Base-by-base conservation (phyloP, 345 rosid genomes). In the Eucalyptus cloeziana region DNA sequence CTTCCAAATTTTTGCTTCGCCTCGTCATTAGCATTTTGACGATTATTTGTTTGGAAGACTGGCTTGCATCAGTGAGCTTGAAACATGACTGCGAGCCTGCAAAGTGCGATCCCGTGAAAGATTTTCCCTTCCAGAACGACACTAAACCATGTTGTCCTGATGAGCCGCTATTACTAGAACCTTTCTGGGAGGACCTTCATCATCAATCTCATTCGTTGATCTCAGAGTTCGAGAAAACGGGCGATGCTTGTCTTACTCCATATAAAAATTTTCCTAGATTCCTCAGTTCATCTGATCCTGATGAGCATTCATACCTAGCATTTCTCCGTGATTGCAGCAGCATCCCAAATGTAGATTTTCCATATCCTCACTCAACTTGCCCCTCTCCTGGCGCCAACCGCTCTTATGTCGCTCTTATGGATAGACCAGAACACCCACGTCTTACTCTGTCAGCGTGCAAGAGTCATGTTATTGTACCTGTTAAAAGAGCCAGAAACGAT, bases 371-470 rank as follows among this genome's bases (percentile, higher is more conserved):
- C 71, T 64, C 33, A 6, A 64, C 71, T 64, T n/a, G 33, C 19
- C 71, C 33, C 37, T 30, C 37, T 13, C 33, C 9, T 30, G 71
- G 71, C 9, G 1, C 37, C 33, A 64, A 64, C 37, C 37, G 17
- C 37, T n/a, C 71, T 64, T 64, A 14, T 30, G 71, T 64, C 71
- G 3, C 37, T 64, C 71, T 30, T 64, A 30, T 64, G 15, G 37
- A 1, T 14, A 13, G 17, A 64, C 71, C 8, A 64, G 19, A 30
- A 64, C 0, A 13, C 71, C 71, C 7, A 27, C 0, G n/a, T 64
- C 71, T 13, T 62, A 30, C 15, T 64, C 17, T 13, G 71, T n/a
- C 37, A 64, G 19, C 15, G 71, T 64, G 71, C 37, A 2, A 64
- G 71, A 64, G 71, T 64, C 71, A 64, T 30, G 71, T n/a, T n/a